phyloP scores from a whole-genome alignment of 2,329 filamentous ascomycete genomes.

The Paraphoma chrysanthemicola region DNA sequence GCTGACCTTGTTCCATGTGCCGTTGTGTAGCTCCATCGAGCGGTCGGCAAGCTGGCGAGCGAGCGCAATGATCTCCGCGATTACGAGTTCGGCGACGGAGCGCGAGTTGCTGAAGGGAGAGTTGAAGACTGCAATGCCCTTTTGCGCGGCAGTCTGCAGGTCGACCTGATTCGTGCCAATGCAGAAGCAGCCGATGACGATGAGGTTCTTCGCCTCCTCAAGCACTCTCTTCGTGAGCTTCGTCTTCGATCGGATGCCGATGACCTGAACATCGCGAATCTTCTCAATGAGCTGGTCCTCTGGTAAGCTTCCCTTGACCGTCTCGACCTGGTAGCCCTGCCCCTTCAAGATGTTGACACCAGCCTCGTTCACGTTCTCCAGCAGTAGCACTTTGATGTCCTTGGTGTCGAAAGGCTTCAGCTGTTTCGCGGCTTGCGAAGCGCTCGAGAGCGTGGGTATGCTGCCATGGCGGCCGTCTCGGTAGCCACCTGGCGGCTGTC shows the following conservation, averaged over 20 bases:
- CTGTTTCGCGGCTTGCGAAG: constrained; percentile 66
- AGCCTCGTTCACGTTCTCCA: constrained; percentile 95
- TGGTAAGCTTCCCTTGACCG: constrained; percentile 83
- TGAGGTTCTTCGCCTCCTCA: constrained; percentile 87
- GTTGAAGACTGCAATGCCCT: constrained; percentile 97
- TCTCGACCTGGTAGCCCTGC: constrained; percentile 97
- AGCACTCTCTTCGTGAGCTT: constrained; percentile 88
- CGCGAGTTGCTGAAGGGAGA: constrained; percentile 98
- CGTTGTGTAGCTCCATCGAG: constrained; percentile 90
- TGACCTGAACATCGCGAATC: constrained; percentile 96
- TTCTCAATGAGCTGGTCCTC: constrained; percentile 97
- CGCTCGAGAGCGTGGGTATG: constrained; percentile 13
- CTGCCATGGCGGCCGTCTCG: constrained; percentile 48
- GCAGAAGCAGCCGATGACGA: constrained; percentile 97
- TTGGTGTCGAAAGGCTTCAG: constrained; percentile 95
- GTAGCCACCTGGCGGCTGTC: constrained; percentile 43
- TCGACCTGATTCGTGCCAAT: constrained; percentile 98
- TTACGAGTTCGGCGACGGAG: constrained; percentile 94
- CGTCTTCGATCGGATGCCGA: constrained; percentile 97
- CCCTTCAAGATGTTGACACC: constrained; percentile 80
- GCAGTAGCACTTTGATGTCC: constrained; percentile 93
- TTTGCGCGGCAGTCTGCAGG: constrained; percentile 78
- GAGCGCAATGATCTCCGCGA: constrained; percentile 88
- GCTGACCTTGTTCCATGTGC: constrained; percentile 98
- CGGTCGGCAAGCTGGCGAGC: constrained; percentile 93